Evolutionary conservation across 306 rosid genomes (phyloP).

Genomic region (Gastrolobium villosum): DNA sequence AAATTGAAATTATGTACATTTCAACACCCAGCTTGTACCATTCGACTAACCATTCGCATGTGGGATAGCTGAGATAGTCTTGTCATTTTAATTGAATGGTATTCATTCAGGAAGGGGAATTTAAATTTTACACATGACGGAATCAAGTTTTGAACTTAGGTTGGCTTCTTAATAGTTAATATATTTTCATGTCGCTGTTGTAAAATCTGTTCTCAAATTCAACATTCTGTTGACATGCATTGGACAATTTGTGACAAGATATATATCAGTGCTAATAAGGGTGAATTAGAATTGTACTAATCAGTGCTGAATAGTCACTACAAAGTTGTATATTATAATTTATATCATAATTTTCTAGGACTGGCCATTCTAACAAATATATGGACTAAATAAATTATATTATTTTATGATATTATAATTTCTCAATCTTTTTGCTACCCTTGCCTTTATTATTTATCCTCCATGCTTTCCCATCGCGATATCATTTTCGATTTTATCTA

Average conservation of each 20-base stretch:
- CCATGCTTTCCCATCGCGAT: slow-evolving; percentile 1
- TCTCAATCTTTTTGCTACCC: background rate
- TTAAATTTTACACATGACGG: too few relatives aligned
- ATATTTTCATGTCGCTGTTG: too few relatives aligned
- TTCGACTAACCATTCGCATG: slow-evolving; percentile 5
- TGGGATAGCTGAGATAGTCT: slow-evolving; percentile 13
- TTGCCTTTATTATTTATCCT: background rate
- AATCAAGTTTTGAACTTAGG: too few relatives aligned
- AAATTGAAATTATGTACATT: background rate
- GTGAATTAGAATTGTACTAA: background rate
- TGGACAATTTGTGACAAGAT: background rate
- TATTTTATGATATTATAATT: background rate
- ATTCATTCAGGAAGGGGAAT: too few relatives aligned
- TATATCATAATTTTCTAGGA: background rate
- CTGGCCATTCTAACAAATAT: background rate
- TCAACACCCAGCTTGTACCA: slow-evolving; percentile 4
- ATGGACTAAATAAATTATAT: background rate
- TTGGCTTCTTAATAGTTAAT: too few relatives aligned
- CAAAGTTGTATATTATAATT: background rate
- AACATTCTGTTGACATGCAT: background rate
- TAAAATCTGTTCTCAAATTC: too few relatives aligned
- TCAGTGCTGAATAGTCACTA: background rate
- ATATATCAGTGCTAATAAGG: background rate
- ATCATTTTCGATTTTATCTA: background rate
- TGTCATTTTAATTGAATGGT: too few relatives aligned